Base-by-base conservation (phyloP, 805 yeast species). In the Kodamaea leandrae region DNA sequence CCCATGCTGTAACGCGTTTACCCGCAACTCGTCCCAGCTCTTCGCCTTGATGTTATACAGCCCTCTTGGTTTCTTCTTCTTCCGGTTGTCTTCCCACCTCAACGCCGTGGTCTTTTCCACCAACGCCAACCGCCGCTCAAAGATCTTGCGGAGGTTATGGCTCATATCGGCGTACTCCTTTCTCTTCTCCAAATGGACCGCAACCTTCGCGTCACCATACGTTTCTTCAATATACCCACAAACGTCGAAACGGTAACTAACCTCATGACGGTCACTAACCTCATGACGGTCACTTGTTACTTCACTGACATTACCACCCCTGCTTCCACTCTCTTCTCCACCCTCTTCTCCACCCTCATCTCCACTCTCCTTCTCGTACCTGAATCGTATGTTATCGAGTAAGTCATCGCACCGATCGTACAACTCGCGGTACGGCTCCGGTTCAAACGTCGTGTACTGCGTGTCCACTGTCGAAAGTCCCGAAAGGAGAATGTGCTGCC, bases 401-500 rank as follows among this genome's bases (percentile, higher is more conserved):
- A 62, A 37, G 9, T 39, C 24, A 18, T 61, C 60, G 44, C 65
- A 58, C 36, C 48, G 46, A 4, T 46, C 39, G 45, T 61, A 61
- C 17, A 58, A 37, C 3, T 40, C 38, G 12, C 44, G 38, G 30
- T 50, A 49, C 12, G 41, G 14, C 1, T 36, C 43, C 1, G 44
- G 42, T 13, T 50, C 40, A 13, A 45, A 32, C 4, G 10, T 17
- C 10, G 24, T 20, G 8, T 47, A 32, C 3, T 47, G 49, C 8
- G 33, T 41, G n/a, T 47, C 47, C 6, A 50, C 54, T 3, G 45
- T 37, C 15, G 45, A 43, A 13, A 60, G 24, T 1, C 55, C 58
- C 9, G 62, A 55, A 8, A 54, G 34, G 6, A 65, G 38, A 2
- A 63, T 46, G 28, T 63, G 60, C 33, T 58, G 64, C 71, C 71